Evolutionary conservation across 805 yeast species (phyloP).

Genomic region (Ogataea naganishii): DNA sequence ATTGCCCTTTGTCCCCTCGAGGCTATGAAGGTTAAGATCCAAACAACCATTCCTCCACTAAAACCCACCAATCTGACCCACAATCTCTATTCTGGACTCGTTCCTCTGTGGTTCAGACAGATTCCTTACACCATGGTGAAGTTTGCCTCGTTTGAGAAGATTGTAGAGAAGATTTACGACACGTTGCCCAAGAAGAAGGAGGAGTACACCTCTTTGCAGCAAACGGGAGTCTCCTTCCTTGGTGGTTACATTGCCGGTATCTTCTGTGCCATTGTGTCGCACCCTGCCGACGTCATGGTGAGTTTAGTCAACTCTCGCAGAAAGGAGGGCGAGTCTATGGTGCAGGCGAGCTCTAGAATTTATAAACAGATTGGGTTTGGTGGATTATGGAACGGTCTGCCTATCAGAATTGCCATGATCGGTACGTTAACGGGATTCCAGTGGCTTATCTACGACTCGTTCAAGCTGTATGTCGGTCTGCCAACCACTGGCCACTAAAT

Average conservation of each 20-base stretch:
- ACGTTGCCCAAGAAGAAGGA: conserved; percentile 64
- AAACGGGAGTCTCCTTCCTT: conserved; percentile 88
- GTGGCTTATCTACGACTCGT: conserved; percentile 94
- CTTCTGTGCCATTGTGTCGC: conserved; percentile 90
- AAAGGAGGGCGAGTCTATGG: conserved; percentile 54
- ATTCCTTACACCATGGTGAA: conserved; percentile 98
- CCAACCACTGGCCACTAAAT: conserved; percentile 76
- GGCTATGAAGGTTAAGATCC: conserved; percentile 90
- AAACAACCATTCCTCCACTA: conserved; percentile 83
- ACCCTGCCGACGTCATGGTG: conserved; percentile 99
- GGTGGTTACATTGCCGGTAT: conserved; percentile 98
- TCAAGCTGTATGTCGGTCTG: conserved; percentile 88
- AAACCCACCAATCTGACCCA: conserved; percentile 59
- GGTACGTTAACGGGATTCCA: conserved; percentile 97
- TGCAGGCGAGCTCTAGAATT: conserved; percentile 62
- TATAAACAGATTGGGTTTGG: conserved; percentile 76
- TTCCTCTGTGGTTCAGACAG: conserved; percentile 93
- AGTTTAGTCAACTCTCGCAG: conserved; percentile 79
- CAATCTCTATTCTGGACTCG: conserved; percentile 72
- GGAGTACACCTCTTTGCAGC: conserved; percentile 64
- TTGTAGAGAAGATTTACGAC: conserved; percentile 72
- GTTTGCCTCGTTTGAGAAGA: conserved; percentile 89
- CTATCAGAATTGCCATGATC: conserved; percentile 91
- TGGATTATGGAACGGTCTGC: conserved; percentile 93
- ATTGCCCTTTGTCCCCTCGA: conserved; percentile 87